phyloP scores from a whole-genome alignment of 495 filamentous ascomycete genomes.

The Evansstolkia leycettana region DNA sequence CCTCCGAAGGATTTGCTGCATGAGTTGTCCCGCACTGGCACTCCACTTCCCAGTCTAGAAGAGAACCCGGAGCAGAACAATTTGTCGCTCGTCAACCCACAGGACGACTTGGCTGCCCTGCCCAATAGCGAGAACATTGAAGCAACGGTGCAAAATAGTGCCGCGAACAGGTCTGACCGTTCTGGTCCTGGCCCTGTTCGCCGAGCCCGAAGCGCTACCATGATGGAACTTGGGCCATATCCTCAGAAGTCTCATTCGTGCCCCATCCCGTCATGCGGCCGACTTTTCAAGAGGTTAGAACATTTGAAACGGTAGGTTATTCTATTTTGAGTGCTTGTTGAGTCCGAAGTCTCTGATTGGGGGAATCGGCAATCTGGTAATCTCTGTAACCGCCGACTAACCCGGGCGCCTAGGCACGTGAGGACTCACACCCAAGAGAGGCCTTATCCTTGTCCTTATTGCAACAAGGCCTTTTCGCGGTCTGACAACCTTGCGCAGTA shows the following conservation, averaged over 20 bases:
- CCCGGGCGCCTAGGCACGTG: constrained; percentile 66
- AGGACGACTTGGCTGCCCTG: constrained; percentile 54
- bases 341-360: constrained; percentile 3
- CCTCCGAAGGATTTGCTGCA: constrained; percentile 72
- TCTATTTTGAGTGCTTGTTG: constrained; percentile 14
- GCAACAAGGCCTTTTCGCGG: constrained; percentile 96
- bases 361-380: constrained; percentile 12
- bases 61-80: constrained; percentile 61
- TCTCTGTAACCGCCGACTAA: constrained; percentile 51
- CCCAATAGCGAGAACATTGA: constrained; percentile 50
- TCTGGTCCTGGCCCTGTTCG: constrained; percentile 61
- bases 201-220: constrained; percentile 85
- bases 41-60: constrained; percentile 72
- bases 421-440: constrained; percentile 98
- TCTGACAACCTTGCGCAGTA: constrained; percentile 98
- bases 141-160: constrained; percentile 46
- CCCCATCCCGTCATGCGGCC: constrained; percentile 95
- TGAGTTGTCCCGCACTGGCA: constrained; percentile 76
- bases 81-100: constrained; percentile 45
- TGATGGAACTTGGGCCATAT: constrained; percentile 93
- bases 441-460: constrained; percentile 92
- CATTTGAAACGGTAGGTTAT: constrained; percentile 89
- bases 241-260: constrained; percentile 96
- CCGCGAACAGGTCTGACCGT: constrained; percentile 47
- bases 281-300: constrained; percentile 96